Evolutionary conservation across 1,284 basidiomycete genomes (phyloP).

Genomic region (Apiotrichum brassicae): DNA sequence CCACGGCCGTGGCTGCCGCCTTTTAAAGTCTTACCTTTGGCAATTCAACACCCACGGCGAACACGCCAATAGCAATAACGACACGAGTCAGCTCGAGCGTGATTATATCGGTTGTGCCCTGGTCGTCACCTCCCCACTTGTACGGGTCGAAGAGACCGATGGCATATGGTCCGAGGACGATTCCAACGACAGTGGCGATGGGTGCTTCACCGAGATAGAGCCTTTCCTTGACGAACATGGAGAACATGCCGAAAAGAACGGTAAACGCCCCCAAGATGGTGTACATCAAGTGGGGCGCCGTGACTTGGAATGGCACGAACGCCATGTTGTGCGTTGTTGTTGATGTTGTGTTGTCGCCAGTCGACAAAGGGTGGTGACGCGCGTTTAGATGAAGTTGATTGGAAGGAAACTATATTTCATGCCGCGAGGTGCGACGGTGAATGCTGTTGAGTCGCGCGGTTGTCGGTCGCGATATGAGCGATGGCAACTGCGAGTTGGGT

Average conservation of each 20-base stretch:
- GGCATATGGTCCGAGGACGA: conserved; percentile 83
- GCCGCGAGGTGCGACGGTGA: no score
- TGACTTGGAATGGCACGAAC: conserved; percentile 47
- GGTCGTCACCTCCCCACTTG: conserved; percentile 60
- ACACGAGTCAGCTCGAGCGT: conserved; percentile 90
- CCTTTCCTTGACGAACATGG: conserved; percentile 80
- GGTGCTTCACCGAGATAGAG: conserved; percentile 95
- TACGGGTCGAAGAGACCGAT: conserved; percentile 80
- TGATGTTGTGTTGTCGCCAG: no score
- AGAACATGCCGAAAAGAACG: conserved; percentile 80
- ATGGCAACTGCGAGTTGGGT: no score
- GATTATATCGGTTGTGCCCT: conserved; percentile 59
- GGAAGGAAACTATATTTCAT: no score
- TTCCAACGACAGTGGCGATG: conserved; percentile 89
- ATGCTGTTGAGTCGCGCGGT: no score
- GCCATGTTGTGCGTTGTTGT: no score
- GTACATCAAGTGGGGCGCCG: conserved; percentile 55
- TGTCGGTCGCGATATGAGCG: no score
- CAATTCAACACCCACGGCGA: conserved; percentile 93
- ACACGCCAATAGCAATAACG: conserved; percentile 93
- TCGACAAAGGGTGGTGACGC: no score
- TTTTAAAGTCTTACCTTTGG: conserved; percentile 55
- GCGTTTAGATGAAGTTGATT: no score
- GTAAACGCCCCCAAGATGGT: conserved; percentile 77
- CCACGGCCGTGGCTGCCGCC: no score